phyloP scores from a whole-genome alignment of 495 filamentous ascomycete species.

The Penicillium nucicola region DNA sequence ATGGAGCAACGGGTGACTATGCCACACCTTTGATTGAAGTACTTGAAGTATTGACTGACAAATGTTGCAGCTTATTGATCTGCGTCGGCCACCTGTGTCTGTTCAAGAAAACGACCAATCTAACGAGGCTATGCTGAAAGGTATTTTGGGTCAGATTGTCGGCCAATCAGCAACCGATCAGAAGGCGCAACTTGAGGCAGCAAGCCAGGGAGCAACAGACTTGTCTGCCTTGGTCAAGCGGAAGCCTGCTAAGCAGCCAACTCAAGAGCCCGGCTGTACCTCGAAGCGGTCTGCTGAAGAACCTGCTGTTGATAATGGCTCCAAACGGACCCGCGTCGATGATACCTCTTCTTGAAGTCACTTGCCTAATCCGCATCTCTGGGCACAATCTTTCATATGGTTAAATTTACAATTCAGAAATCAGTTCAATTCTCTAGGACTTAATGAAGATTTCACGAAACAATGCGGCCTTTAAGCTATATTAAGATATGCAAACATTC shows the following conservation, averaged over 20 bases:
- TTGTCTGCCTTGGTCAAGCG: constrained; percentile 76
- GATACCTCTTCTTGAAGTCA: constrained; percentile 9
- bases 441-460: background rate
- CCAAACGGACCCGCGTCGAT: constrained; percentile 31
- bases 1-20: constrained; percentile 75
- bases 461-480: background rate
- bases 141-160: constrained; percentile 71
- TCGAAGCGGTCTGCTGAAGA: constrained; percentile 33
- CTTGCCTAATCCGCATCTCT: background rate
- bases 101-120: constrained; percentile 49
- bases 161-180: constrained; percentile 62
- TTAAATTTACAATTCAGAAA: background rate
- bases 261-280: constrained; percentile 7
- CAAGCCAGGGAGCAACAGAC: constrained; percentile 77
- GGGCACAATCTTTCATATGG: background rate
- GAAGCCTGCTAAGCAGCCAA: constrained; percentile 48
- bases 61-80: constrained; percentile 62
- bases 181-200: constrained; percentile 69
- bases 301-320: constrained; percentile 13
- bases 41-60: constrained; percentile 13
- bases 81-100: constrained; percentile 67
- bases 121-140: constrained; percentile 50
- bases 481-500: background rate
- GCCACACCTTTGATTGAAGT: background rate
- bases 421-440: background rate